These are phyloP conservation scores for Paramyrothecium roridum DNA, from an alignment of 2,329 filamentous ascomycete species.

Conservation along the genomic window DNA sequence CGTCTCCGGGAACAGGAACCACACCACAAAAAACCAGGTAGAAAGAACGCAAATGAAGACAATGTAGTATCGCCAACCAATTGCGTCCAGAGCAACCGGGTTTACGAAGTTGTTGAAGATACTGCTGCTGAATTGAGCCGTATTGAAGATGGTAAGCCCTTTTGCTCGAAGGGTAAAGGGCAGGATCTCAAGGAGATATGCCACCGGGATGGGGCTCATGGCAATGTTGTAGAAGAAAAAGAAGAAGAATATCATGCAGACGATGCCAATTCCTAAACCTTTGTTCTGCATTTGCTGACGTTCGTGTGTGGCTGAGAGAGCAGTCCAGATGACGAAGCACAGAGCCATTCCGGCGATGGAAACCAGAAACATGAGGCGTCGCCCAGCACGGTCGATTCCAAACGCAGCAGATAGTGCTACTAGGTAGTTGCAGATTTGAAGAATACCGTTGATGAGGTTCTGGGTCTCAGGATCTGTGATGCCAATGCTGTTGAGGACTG, in stretches of 20 bases:
- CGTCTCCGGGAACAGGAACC: background rate
- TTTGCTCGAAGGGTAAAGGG: conserved; percentile 48
- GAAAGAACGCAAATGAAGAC: background rate
- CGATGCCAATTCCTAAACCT: conserved; percentile 19
- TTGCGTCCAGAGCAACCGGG: background rate
- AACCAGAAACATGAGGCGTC: conserved; percentile 3
- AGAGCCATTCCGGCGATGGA: conserved; percentile 21
- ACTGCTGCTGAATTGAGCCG: background rate
- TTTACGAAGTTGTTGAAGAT: background rate
- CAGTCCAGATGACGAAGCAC: conserved; percentile 27
- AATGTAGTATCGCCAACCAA: conserved; percentile 2
- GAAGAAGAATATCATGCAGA: conserved; percentile 22
- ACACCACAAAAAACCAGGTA: background rate
- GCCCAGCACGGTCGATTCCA: conserved; percentile 12
- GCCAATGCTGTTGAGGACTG: conserved; percentile 30
- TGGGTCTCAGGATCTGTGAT: conserved; percentile 31
- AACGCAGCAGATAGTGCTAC: conserved; percentile 22
- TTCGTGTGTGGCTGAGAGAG: conserved; percentile 21
- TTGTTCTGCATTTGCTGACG: conserved; percentile 11
- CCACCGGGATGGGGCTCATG: conserved; percentile 44
- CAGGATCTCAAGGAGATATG: conserved; percentile 49
- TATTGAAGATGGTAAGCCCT: conserved; percentile 32
- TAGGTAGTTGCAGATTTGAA: conserved; percentile 31
- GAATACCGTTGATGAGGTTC: conserved; percentile 33
- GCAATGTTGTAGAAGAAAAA: conserved; percentile 47